Conservation (phyloP, 768 basidiomycete species). For the Leccinum rimulosum region DNA sequence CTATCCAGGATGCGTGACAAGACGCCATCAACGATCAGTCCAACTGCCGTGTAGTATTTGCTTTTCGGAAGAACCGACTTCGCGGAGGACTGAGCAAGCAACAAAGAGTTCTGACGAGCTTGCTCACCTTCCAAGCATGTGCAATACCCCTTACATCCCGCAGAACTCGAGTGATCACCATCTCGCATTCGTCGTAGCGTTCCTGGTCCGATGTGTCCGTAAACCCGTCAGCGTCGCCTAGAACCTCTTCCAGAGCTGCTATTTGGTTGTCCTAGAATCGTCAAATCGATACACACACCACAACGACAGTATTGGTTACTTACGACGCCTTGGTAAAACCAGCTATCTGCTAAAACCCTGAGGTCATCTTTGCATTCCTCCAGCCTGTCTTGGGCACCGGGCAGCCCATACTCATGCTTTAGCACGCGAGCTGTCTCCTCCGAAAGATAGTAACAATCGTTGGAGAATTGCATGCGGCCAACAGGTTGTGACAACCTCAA, state of each 20-base stretch:
- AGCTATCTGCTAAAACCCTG: conserved; percentile 58
- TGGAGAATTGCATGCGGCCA: conserved; percentile 70
- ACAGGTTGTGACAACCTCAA: conserved; percentile 49
- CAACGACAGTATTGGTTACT: conserved; percentile 26
- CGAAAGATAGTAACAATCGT: conserved; percentile 73
- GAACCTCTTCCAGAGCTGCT: conserved; percentile 36
- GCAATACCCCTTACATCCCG: conserved; percentile 62
- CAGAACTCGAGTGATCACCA: conserved; percentile 57
- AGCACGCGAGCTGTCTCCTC: conserved; percentile 39
- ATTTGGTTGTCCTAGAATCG: conserved; percentile 24
- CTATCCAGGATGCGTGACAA: conserved; percentile 68
- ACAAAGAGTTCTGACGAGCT: neutral
- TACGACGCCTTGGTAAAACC: conserved; percentile 72
- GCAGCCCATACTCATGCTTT: conserved; percentile 27
- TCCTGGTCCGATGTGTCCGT: conserved; percentile 66
- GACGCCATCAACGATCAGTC: conserved; percentile 64
- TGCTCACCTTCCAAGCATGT: conserved; percentile 70
- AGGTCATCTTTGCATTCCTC: conserved; percentile 51
- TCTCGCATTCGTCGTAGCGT: conserved; percentile 75
- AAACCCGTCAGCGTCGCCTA: conserved; percentile 63
- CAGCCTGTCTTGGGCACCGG: conserved; percentile 43
- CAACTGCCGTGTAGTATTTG: conserved; percentile 71
- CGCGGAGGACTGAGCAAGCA: neutral
- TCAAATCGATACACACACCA: neutral
- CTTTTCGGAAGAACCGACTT: conserved; percentile 69